Evolutionary conservation across 495 filamentous ascomycete species (phyloP), one percentile per base, ranked within the genome.

Genomic region (Entonaema liquescens): DNA sequence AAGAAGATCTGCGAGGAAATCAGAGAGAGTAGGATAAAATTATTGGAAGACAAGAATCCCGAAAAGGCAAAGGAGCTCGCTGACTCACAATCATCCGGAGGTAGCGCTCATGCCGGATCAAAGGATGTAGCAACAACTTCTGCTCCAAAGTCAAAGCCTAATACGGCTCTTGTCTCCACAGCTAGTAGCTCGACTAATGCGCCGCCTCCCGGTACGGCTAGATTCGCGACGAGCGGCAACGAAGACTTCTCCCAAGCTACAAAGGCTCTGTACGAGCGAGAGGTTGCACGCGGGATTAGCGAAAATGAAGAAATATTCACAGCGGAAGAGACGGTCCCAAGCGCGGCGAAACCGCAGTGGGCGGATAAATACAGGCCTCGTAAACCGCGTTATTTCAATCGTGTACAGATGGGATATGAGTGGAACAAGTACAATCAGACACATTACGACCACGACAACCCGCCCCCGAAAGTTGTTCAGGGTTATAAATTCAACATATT

Each of bases 351-450:
- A 66, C 89, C 93, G 4, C 87, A 89, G 70, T 99, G 95, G 95
- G 92, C 93, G 15, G 86, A 88, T 76, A 96, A 97, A 79, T 91
- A 97, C 75, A 89, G 94, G 15, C 95, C 96, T 23, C 87, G 95
- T 57, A 98, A 98, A 81, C 96, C 95, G 9, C 87, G 92, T 31
- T 98, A 98, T 81, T 98, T 99, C 86, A 98, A 98, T 77, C 90
- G 95, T 21, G 94, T 98, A 42, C 94, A 97, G 80, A 98, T 97
- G 93, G 95, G 95, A 42, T 99, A 98, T 79, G 95, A 99, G 77
- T 99, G 95, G 95, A 99, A 99, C 78, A 99, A 99, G 77, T 99
- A 99, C 84, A 99, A 99, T 74, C 95, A 99, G 80, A 99, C 95
- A 1, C 95, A 99, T 82, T 99, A 99, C 81, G 96, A 98, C 76